These are phyloP conservation scores for Fusarium sp. DNA, from an alignment of 2,329 filamentous ascomycete species.

Conservation along the genomic window DNA sequence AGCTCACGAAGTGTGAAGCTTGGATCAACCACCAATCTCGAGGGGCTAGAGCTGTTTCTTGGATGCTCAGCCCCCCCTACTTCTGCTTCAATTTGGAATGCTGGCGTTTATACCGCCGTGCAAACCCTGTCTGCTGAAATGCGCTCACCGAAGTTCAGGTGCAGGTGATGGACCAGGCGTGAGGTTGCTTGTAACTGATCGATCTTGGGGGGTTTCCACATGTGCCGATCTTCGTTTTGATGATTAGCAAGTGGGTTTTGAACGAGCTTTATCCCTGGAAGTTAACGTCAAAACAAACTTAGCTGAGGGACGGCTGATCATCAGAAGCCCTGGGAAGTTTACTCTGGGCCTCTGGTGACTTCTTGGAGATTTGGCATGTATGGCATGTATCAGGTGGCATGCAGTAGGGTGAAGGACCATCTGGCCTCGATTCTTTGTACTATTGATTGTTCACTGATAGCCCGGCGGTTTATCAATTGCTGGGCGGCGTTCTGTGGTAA, in stretches of 20 bases:
- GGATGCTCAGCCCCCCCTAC: background rate
- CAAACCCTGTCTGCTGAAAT: background rate
- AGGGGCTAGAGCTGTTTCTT: background rate
- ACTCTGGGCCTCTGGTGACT: background rate
- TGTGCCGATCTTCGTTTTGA: background rate
- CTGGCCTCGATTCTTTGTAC: background rate
- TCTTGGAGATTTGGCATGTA: background rate
- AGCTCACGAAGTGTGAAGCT: background rate
- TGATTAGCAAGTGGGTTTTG: background rate
- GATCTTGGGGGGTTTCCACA: background rate
- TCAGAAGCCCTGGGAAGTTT: background rate
- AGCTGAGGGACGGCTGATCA: background rate
- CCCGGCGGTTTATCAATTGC: background rate
- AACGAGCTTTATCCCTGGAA: background rate
- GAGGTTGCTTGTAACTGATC: background rate
- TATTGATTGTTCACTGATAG: background rate
- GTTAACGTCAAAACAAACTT: background rate
- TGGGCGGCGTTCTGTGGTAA: background rate
- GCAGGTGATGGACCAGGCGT: background rate
- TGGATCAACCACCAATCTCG: background rate
- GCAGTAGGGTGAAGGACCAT: background rate
- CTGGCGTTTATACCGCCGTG: conserved; percentile 5
- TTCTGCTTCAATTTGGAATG: background rate
- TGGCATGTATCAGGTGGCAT: background rate
- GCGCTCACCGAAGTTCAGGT: background rate